phyloP scores from a whole-genome alignment of 2,329 filamentous ascomycete species.

The Arthrinium phaeospermum region DNA sequence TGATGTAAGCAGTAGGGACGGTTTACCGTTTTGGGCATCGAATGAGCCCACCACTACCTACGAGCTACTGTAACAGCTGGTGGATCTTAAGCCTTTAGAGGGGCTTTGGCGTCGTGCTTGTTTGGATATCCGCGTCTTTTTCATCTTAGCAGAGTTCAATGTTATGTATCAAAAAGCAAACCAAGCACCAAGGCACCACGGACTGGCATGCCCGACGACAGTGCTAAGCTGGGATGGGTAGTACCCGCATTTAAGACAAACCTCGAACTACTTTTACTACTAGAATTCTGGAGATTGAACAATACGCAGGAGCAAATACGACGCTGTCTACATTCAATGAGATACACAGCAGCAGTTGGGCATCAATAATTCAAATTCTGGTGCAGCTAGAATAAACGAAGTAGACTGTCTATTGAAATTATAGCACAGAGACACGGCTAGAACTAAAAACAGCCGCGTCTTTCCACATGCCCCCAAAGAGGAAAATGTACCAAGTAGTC shows the following conservation, averaged over 20 bases:
- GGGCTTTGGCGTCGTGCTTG: neutral
- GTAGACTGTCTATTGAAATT: neutral
- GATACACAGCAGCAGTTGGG: neutral
- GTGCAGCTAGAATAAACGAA: no score
- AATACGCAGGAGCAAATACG: neutral
- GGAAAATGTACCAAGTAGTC: slow-evolving; percentile 16
- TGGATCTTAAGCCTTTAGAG: no score
- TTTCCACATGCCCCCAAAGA: neutral
- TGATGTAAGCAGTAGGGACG: neutral
- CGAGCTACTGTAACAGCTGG: no score
- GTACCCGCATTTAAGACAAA: neutral
- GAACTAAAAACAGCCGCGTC: neutral
- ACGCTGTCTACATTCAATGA: neutral
- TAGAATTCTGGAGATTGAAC: neutral
- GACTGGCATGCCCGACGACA: neutral
- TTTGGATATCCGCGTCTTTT: neutral
- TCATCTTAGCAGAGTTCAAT: neutral
- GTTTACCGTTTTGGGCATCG: neutral
- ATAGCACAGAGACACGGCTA: neutral
- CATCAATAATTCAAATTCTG: neutral
- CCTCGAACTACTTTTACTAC: neutral
- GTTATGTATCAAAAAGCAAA: neutral
- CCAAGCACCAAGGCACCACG: neutral
- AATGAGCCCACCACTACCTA: neutral
- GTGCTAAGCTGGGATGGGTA: neutral